Conservation (phyloP, 495 filamentous ascomycete genomes). For the Achaetomiella virescens region DNA sequence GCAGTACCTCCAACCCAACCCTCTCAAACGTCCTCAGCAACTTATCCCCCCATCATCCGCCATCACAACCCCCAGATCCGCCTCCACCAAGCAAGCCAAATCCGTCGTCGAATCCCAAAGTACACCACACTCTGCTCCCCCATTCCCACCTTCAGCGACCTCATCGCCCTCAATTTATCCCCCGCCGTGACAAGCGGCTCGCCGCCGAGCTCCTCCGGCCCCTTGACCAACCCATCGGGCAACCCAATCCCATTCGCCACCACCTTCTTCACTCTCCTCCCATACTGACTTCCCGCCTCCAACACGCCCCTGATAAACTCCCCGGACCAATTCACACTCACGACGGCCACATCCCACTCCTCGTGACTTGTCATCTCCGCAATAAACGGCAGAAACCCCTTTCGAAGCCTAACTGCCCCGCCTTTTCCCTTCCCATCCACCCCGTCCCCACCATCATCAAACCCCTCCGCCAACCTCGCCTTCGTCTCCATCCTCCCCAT, state of each 20-base stretch:
- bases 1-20: conserved; percentile 32
- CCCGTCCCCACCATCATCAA: background rate
- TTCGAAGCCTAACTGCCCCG: conserved; percentile 25
- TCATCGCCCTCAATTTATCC: conserved; percentile 24
- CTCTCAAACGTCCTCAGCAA: conserved; percentile 31
- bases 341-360: conserved; percentile 29
- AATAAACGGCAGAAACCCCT: conserved; percentile 33
- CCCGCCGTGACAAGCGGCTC: conserved; percentile 18
- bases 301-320: conserved; percentile 35
- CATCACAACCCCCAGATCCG: conserved; percentile 33
- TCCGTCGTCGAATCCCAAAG: conserved; percentile 33
- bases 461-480: background rate
- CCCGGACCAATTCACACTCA: conserved; percentile 43
- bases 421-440: conserved; percentile 16
- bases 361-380: background rate
- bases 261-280: conserved; percentile 4
- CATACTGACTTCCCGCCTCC: background rate
- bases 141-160: background rate
- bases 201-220: conserved; percentile 26
- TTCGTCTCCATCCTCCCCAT: conserved; percentile 22
- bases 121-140: conserved; percentile 18
- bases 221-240: conserved; percentile 28
- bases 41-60: conserved; percentile 29
- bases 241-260: conserved; percentile 29
- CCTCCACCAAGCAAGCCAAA: conserved; percentile 32